Conservation (phyloP, 75 land plant genomes). For the Picea sitchensis region DNA sequence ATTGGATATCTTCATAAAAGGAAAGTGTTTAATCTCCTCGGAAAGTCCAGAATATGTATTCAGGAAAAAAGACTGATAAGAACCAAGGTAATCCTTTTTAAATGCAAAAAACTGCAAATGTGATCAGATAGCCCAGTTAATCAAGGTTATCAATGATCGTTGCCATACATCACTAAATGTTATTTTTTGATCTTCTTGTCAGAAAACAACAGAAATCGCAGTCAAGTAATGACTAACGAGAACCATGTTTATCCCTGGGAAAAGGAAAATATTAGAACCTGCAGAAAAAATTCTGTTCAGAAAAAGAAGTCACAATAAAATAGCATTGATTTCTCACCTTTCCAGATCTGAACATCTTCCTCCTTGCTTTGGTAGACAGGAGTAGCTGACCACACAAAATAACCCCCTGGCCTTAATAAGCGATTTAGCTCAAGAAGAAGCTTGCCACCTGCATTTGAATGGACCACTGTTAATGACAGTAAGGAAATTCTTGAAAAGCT, state of each 20-base stretch:
- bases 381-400: constrained; percentile 92
- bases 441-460: constrained; percentile 60
- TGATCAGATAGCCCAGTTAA: not conserved
- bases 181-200: not conserved
- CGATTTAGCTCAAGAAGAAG: constrained; percentile 82
- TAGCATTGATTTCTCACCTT: constrained; percentile 27
- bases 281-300: not conserved
- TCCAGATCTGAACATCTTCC: constrained; percentile 65
- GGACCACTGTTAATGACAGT: not conserved
- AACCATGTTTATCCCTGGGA: not conserved
- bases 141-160: not conserved
- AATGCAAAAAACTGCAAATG: not conserved
- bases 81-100: not conserved
- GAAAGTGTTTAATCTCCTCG: not conserved
- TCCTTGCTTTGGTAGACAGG: constrained; percentile 68
- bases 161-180: not conserved
- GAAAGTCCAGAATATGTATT: not conserved
- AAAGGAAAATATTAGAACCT: not conserved
- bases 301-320: not conserved
- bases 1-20: not conserved
- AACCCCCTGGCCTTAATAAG: constrained; percentile 82
- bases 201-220: not conserved
- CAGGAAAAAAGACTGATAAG: not conserved
- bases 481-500: not conserved
- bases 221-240: not conserved